These are phyloP conservation scores for Hyphopichia homilentoma DNA, from an alignment of 805 yeast species.

Conservation along the genomic window DNA sequence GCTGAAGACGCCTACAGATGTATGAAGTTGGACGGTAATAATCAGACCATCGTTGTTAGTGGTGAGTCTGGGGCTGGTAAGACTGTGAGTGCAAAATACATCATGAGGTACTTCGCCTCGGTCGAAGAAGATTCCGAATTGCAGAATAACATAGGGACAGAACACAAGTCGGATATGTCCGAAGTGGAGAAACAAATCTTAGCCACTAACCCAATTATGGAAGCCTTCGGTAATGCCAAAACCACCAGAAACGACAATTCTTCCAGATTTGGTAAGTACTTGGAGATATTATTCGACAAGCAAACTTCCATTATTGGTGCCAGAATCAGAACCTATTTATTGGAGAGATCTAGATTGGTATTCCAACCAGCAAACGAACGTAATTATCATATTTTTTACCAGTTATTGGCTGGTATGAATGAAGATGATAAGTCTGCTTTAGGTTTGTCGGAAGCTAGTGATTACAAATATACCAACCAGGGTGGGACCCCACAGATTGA, in stretches of 20 bases:
- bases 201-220: conserved; percentile 97
- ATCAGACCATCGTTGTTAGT: conserved; percentile 93
- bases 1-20: conserved; percentile 97
- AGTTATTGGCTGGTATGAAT: conserved; percentile 70
- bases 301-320: conserved; percentile 87
- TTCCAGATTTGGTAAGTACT: conserved; percentile 93
- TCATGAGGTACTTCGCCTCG: conserved; percentile 95
- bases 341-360: conserved; percentile 91
- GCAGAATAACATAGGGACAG: conserved; percentile 29
- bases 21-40: conserved; percentile 79
- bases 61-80: conserved; percentile 99
- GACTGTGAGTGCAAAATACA: conserved; percentile 94
- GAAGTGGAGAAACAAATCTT: conserved; percentile 90
- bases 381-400: conserved; percentile 94
- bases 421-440: conserved; percentile 53
- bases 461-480: conserved; percentile 81
- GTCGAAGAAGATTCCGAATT: conserved; percentile 57
- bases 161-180: conserved; percentile 63
- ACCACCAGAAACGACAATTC: conserved; percentile 97
- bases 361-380: conserved; percentile 90
- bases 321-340: conserved; percentile 82
- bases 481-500: conserved; percentile 73
- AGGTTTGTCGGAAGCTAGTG: conserved; percentile 60
- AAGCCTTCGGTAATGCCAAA: conserved; percentile 97
- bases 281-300: conserved; percentile 82